These are phyloP conservation scores for Iodosphaeria phyllophila DNA, from an alignment of 2,329 filamentous ascomycete genomes.

Conservation along the genomic window DNA sequence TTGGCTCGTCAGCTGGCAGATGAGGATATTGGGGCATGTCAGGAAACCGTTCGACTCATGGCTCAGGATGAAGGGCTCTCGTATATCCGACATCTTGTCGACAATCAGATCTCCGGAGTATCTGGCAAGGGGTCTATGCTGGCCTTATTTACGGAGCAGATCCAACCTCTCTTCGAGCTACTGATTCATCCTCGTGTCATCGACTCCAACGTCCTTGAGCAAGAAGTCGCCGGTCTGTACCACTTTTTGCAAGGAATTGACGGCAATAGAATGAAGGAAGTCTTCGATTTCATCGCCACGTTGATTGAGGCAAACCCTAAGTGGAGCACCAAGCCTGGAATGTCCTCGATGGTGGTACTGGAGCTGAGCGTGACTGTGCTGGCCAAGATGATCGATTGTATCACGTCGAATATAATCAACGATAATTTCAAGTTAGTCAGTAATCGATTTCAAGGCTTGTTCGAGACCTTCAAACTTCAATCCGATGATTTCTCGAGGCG, in stretches of 20 bases:
- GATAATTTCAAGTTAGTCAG: constrained; percentile 8
- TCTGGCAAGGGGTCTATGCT: constrained; percentile 1
- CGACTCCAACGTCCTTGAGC: constrained; percentile 19
- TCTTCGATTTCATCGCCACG: constrained; percentile 14
- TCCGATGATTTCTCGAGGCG: constrained; percentile 11
- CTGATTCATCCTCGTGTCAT: constrained; percentile 16
- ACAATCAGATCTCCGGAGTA: constrained; percentile 7
- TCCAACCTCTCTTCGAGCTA: constrained; percentile 16
- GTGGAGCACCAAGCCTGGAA: constrained; percentile 4
- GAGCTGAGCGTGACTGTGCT: constrained; percentile 13
- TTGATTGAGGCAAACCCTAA: too few species aligned
- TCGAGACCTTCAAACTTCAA: constrained; percentile 1
- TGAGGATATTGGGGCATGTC: constrained; percentile 11
- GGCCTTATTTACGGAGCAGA: constrained; percentile 9
- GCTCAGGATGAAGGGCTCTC: constrained; percentile 11
- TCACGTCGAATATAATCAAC: constrained; percentile 15
- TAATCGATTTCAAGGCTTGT: constrained; percentile 3
- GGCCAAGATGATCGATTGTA: constrained; percentile 17
- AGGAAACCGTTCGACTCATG: constrained; percentile 12
- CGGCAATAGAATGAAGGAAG: constrained; percentile 10
- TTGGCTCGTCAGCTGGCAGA: constrained; percentile 13
- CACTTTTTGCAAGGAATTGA: constrained; percentile 17
- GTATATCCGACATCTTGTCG: constrained; percentile 10
- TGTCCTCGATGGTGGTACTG: constrained; percentile 1
- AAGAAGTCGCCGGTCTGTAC: constrained; percentile 15